Percentiles rank a stretch among this genome's conserved stretches.
Evolutionary conservation across 495 filamentous ascomycete species (phyloP).

Genomic region (Hyaloscypha hepaticicola): DNA sequence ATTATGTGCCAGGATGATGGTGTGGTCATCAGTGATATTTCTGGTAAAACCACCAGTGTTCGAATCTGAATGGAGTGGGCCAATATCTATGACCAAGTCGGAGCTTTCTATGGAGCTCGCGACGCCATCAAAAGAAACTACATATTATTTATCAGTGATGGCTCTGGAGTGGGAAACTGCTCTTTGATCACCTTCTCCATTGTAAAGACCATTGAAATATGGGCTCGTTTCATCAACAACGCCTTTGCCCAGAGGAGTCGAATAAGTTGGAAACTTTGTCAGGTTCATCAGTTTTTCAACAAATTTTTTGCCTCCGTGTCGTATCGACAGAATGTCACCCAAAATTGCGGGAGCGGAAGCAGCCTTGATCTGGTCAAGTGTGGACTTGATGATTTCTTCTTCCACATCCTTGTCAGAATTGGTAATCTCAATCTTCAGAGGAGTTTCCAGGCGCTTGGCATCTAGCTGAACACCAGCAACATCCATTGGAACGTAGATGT

Average conservation of each 20-base stretch:
- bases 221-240: conserved; percentile 34
- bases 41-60: conserved; percentile 30
- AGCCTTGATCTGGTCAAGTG: conserved; percentile 30
- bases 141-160: background rate
- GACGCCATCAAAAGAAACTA: conserved; percentile 30
- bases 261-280: conserved; percentile 36
- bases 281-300: conserved; percentile 33
- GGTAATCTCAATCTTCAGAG: background rate
- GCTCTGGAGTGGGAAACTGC: background rate
- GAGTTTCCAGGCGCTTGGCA: conserved; percentile 7
- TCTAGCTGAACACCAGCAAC: conserved; percentile 2
- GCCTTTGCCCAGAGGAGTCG: conserved; percentile 39
- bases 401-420: conserved; percentile 19
- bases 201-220: conserved; percentile 36
- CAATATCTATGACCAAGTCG: conserved; percentile 41
- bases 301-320: conserved; percentile 30
- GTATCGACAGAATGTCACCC: conserved; percentile 34
- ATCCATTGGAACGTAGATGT: conserved; percentile 14
- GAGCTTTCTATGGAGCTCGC: conserved; percentile 33
- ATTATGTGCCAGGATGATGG: conserved; percentile 17
- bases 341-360: conserved; percentile 36
- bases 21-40: conserved; percentile 12
- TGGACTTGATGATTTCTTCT: conserved; percentile 29
- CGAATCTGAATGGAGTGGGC: conserved; percentile 34
- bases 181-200: conserved; percentile 24